Conservation (phyloP, 1,284 basidiomycete genomes). For the Nidula niveotomentosa region DNA sequence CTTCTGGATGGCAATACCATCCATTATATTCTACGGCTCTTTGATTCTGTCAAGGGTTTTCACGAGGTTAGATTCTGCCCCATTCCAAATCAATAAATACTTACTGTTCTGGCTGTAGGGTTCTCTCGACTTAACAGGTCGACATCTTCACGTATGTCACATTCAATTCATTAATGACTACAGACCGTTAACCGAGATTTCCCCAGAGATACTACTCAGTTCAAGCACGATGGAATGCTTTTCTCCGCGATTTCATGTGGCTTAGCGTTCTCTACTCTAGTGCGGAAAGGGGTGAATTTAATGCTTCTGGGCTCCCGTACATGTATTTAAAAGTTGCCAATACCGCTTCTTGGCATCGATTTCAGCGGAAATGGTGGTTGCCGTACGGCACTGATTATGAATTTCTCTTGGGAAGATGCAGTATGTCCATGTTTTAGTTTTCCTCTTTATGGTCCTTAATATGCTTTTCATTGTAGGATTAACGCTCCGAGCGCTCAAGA, state of each 20-base stretch:
- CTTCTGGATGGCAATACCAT: slow-evolving; percentile 8
- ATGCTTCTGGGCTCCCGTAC: background rate
- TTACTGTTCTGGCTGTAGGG: slow-evolving; percentile 9
- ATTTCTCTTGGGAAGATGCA: slow-evolving; percentile 13
- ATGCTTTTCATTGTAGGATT: background rate
- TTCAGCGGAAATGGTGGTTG: slow-evolving; percentile 17
- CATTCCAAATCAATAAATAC: slow-evolving; percentile 1
- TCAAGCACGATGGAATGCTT: slow-evolving; percentile 17
- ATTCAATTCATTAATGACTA: background rate
- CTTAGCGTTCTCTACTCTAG: slow-evolving; percentile 7
- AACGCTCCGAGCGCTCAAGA: slow-evolving; percentile 12
- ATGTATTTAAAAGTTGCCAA: slow-evolving; percentile 7
- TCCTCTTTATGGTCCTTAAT: background rate
- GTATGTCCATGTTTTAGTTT: slow-evolving; percentile 7
- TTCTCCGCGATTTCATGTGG: slow-evolving; percentile 12
- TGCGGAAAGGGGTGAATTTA: background rate
- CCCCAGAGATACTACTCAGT: slow-evolving; percentile 15
- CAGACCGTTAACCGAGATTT: background rate
- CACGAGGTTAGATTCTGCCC: slow-evolving; percentile 13
- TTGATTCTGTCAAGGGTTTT: slow-evolving; percentile 16
- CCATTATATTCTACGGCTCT: slow-evolving; percentile 14
- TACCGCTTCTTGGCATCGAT: slow-evolving; percentile 11
- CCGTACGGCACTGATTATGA: slow-evolving; percentile 12
- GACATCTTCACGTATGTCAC: slow-evolving; percentile 13
- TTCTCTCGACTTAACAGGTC: slow-evolving; percentile 17